phyloP scores from a whole-genome alignment of 2,329 filamentous ascomycete genomes.

The Claviceps sp. region DNA sequence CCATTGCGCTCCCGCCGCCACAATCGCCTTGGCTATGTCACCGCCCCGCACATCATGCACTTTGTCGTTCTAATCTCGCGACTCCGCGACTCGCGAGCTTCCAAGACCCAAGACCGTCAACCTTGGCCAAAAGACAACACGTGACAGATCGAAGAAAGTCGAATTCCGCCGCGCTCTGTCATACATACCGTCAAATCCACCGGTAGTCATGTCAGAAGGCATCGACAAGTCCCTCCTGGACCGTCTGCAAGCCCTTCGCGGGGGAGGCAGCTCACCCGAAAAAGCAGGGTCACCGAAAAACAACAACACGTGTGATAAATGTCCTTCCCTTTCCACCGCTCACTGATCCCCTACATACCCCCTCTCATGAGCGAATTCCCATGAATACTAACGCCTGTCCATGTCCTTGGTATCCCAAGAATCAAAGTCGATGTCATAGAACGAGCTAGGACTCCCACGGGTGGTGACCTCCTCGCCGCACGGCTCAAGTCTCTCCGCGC shows the following conservation, averaged over 20 bases:
- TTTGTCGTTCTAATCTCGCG: no score
- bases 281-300: not conserved
- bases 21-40: no score
- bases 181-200: not conserved
- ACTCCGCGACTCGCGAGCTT: not conserved
- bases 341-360: not conserved
- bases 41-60: no score
- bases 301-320: not conserved
- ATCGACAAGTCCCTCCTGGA: conserved; percentile 36
- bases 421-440: conserved; percentile 26
- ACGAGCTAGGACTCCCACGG: conserved; percentile 27
- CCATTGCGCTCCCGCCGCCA: no score
- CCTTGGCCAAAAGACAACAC: no score
- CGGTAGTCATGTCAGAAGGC: conserved; percentile 18
- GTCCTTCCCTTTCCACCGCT: not conserved
- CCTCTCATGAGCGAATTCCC: conserved; percentile 7
- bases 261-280: conserved; percentile 19
- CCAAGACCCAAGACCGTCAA: not conserved
- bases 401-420: conserved; percentile 3
- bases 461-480: conserved; percentile 37
- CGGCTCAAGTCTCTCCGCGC: conserved; percentile 38
- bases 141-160: no score
- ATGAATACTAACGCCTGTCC: not conserved
- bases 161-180: no score
- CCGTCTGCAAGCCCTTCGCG: conserved; percentile 38